Conservation (phyloP, 805 yeast species). For the Hemisphaericaspora nanyangensis region DNA sequence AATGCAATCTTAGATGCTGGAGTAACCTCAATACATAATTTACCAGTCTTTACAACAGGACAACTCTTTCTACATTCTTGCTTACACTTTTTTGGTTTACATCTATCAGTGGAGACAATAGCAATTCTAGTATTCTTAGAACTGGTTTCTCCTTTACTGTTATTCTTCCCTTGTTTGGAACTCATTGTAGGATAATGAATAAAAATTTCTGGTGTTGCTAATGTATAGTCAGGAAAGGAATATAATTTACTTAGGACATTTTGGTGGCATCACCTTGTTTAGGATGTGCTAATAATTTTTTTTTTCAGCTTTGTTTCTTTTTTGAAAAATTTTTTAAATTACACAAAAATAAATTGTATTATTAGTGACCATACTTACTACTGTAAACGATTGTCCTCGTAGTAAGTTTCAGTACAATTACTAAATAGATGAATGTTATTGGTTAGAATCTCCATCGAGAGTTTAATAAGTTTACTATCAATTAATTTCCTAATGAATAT, state of each 20-base stretch:
- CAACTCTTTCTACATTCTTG: conserved; percentile 97
- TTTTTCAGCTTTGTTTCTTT: not conserved
- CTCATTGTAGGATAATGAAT: conserved; percentile 2
- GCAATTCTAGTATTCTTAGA: conserved; percentile 79
- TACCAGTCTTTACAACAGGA: conserved; percentile 98
- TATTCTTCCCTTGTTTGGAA: conserved; percentile 6
- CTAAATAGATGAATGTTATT: conserved; percentile 1
- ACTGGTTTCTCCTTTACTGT: conserved; percentile 19
- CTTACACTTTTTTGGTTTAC: conserved; percentile 97
- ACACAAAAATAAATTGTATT: not conserved
- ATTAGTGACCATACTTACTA: conserved; percentile 4
- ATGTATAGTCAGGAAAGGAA: no score
- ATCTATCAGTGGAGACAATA: conserved; percentile 87
- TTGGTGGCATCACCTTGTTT: no score
- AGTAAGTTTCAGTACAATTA: conserved; percentile 4
- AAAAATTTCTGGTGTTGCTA: conserved; percentile 12
- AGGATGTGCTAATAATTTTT: no score
- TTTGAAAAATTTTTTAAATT: not conserved
- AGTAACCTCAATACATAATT: conserved; percentile 92
- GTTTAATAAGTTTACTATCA: no score
- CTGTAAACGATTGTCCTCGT: conserved; percentile 7
- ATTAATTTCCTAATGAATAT: no score
- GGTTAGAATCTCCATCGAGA: not conserved
- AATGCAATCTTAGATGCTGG: conserved; percentile 91
- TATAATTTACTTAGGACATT: no score